Percentiles rank a stretch among this genome's conserved stretches.
Evolutionary conservation across 2,329 filamentous ascomycete genomes (phyloP).

Genomic region (Triangularia setosa): DNA sequence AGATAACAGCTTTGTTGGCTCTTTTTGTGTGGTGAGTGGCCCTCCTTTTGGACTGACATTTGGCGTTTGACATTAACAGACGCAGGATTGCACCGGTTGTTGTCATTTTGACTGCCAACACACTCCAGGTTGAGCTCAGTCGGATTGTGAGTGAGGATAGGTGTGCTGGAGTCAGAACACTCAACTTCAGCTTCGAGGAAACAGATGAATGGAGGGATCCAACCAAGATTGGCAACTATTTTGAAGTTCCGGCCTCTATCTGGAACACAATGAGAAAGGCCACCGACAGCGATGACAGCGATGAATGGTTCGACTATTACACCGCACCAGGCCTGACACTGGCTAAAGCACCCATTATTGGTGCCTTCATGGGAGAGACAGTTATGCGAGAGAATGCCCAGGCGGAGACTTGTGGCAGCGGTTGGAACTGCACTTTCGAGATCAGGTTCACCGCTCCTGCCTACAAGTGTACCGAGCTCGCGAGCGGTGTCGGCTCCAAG

Average conservation of each 20-base stretch:
- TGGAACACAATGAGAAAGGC: slow-evolving; percentile 27
- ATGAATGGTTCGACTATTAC: slow-evolving; percentile 30
- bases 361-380: slow-evolving; percentile 26
- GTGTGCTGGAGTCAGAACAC: slow-evolving; percentile 24
- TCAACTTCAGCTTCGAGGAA: slow-evolving; percentile 29
- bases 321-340: slow-evolving; percentile 24
- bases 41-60: not conserved
- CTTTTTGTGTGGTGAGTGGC: slow-evolving; percentile 25
- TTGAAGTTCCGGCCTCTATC: slow-evolving; percentile 24
- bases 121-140: slow-evolving; percentile 25
- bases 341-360: slow-evolving; percentile 25
- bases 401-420: slow-evolving; percentile 33
- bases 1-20: slow-evolving; percentile 39
- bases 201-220: slow-evolving; percentile 26
- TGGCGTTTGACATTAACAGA: not conserved
- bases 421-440: slow-evolving; percentile 38
- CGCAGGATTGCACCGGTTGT: slow-evolving; percentile 24
- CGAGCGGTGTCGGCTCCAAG: slow-evolving; percentile 29
- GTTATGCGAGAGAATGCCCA: slow-evolving; percentile 30
- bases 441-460: slow-evolving; percentile 36
- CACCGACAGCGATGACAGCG: slow-evolving; percentile 11
- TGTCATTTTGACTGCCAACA: slow-evolving; percentile 29
- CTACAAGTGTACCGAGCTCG: slow-evolving; percentile 37
- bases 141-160: slow-evolving; percentile 4
- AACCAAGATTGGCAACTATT: slow-evolving; percentile 20